Conservation (phyloP, 805 yeast genomes). For the Saccharomycopsis vini region DNA sequence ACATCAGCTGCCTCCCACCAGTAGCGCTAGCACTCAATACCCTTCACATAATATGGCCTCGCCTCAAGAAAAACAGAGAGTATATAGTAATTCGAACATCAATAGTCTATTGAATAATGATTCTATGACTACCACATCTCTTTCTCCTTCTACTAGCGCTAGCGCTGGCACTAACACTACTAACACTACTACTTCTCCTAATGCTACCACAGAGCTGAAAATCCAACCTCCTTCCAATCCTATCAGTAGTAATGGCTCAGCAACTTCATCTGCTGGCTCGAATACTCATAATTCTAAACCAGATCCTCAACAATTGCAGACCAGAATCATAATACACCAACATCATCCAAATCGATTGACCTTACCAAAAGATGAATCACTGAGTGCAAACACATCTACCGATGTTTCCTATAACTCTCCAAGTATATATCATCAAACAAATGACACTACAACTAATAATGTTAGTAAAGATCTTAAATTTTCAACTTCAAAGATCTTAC, state of each 20-base stretch:
- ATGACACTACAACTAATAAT: not conserved
- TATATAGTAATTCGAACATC: constrained; percentile 7
- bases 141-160: not conserved
- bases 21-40: not conserved
- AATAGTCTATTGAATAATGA: constrained; percentile 10
- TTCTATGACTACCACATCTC: not conserved
- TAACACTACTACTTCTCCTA: not conserved
- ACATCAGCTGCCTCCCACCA: too few relatives aligned
- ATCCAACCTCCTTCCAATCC: not conserved
- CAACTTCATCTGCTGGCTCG: not conserved
- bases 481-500: too few relatives aligned
- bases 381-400: constrained; percentile 6
- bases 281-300: not conserved
- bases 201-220: too few relatives aligned
- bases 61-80: not conserved
- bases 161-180: too few relatives aligned
- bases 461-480: not conserved
- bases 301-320: constrained; percentile 5
- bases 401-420: constrained; percentile 1
- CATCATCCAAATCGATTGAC: constrained; percentile 15
- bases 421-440: not conserved
- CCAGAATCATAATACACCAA: constrained; percentile 19
- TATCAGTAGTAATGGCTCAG: not conserved
- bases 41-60: not conserved
- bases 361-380: not conserved